phyloP scores from a whole-genome alignment of 768 basidiomycete genomes.

The Boletus rubroflammeus region DNA sequence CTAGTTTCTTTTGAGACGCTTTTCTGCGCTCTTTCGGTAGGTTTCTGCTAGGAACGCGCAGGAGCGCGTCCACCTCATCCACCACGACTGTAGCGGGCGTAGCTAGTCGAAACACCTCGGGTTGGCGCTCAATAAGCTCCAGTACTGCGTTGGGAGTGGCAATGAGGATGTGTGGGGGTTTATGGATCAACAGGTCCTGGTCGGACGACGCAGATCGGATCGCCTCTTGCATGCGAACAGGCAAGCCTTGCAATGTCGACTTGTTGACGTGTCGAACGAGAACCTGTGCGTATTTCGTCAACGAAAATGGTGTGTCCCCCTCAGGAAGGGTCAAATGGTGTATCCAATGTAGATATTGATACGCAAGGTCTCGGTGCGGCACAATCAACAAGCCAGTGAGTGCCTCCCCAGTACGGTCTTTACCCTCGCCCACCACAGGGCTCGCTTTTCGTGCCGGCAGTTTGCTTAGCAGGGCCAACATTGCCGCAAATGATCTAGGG shows the following conservation, averaged over 20 bases:
- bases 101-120: constrained; percentile 42
- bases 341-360: constrained; percentile 66
- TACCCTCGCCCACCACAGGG: constrained; percentile 10
- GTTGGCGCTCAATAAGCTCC: constrained; percentile 48
- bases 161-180: constrained; percentile 64
- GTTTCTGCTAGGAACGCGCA: constrained; percentile 46
- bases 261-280: constrained; percentile 51
- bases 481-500: constrained; percentile 65
- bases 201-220: constrained; percentile 29
- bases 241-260: constrained; percentile 14
- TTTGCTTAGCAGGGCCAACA: constrained; percentile 64
- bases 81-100: constrained; percentile 58
- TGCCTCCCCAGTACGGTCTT: constrained; percentile 21
- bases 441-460: constrained; percentile 32
- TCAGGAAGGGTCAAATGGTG: constrained; percentile 41
- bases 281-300: constrained; percentile 53
- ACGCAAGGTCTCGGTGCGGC: constrained; percentile 70
- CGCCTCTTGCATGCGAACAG: constrained; percentile 27
- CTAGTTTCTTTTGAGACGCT: constrained; percentile 37
- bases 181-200: constrained; percentile 35
- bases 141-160: constrained; percentile 67
- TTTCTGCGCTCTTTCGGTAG: constrained; percentile 37
- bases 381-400: constrained; percentile 62
- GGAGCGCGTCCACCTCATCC: constrained; percentile 73
- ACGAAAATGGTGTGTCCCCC: constrained; percentile 30